Evolutionary conservation across 1,139 yeast genomes (phyloP), one percentile per base, ranked within the genome.

Genomic region (Saccharomyces hybrid): DNA sequence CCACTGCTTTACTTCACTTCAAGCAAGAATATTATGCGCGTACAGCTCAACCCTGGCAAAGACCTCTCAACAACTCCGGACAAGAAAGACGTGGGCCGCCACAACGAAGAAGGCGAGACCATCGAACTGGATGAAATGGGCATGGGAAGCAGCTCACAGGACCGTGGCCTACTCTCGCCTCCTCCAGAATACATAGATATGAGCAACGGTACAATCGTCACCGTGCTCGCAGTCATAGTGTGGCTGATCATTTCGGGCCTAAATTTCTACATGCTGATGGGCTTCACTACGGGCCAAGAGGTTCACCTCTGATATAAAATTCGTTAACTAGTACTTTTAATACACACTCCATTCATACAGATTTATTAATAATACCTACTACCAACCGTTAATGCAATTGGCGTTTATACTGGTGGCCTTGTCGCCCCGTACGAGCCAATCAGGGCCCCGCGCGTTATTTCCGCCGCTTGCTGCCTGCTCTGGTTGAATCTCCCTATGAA

Each of bases 181-280:
- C 9, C 30, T 11, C 57, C 59, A 16, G 60, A 63, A 23, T 71
- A 66, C 55, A 70, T 64, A 38, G 86, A 83, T 56, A 85, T 86
- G 78, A 88, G 95, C 64, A 90, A 90, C 67, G 83, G 93, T 6
- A 54, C 58, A 23, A 63, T 79, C 42, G 78, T 87, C 61, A 82
- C 83, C 48, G 63, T 77, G 20, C 68, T 80, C 1, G 88, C 93
- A 34, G 69, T 83, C 14, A 50, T 75, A 2, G 84, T 95, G 4
- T 91, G 97, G 95, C 65, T 79, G 14, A 75, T 86, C 47, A 88
- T 93, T 28, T 76, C 95, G 0, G 79, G 79, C 32, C 77, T 93
- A 61, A 93, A 93, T 70, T 73, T 87, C 58, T 93, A 88, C 71
- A 76, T 91, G 69, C 78, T 91, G 50, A 64, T 78, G 32, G 83